Evolutionary conservation across 179 eudicot genomes (phyloP).

Genomic region (Amaranthus tricolor): DNA sequence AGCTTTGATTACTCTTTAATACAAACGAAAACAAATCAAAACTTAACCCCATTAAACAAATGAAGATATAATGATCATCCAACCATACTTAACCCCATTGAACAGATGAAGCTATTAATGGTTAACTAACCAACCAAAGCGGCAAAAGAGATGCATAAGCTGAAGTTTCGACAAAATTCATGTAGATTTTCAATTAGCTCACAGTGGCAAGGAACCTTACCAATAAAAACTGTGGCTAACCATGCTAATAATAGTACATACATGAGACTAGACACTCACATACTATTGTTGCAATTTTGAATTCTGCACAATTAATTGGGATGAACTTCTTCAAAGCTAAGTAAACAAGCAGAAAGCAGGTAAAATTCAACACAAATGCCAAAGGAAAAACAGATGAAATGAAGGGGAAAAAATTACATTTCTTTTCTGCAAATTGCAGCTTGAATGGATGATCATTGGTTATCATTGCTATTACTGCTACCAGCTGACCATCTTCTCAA

Average conservation of each 20-base stretch:
- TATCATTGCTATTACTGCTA: constrained; percentile 27
- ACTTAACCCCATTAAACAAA: not conserved
- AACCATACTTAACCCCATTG: not conserved
- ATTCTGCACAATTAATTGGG: constrained; percentile 17
- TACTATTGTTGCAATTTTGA: constrained; percentile 10
- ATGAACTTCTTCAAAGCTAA: constrained; percentile 13
- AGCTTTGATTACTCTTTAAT: not conserved
- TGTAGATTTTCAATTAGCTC: not conserved
- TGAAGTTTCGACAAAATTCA: not conserved
- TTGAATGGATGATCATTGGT: constrained; percentile 24
- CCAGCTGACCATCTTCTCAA: constrained; percentile 37
- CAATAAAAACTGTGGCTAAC: not conserved
- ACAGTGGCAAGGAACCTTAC: not conserved
- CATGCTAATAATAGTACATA: constrained; percentile 20
- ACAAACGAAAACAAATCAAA: not conserved
- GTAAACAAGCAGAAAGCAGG: constrained; percentile 9
- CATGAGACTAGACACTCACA: constrained; percentile 1
- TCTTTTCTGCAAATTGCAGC: constrained; percentile 13
- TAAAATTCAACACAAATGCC: constrained; percentile 9
- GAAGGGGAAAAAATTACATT: constrained; percentile 18
- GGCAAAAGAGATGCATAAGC: not conserved
- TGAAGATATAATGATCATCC: not conserved
- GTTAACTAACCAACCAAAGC: not conserved
- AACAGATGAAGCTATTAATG: not conserved
- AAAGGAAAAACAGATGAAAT: constrained; percentile 1